These are phyloP conservation scores for Apocynum venetum DNA, from an alignment of 257 asterid species.

Conservation along the genomic window DNA sequence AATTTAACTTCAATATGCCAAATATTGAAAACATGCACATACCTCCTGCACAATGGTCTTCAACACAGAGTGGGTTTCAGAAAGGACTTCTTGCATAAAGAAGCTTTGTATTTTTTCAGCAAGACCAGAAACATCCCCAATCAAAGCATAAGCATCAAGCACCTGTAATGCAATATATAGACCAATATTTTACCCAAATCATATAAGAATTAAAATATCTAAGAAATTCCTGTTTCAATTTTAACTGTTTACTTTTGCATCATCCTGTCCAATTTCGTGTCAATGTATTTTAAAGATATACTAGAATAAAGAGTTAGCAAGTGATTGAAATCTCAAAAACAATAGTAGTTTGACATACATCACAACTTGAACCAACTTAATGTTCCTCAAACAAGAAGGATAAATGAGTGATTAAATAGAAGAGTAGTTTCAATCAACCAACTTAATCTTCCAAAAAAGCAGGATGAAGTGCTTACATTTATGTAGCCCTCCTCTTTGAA, in stretches of 20 bases:
- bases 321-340: not conserved
- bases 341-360: not conserved
- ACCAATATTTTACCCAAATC: not conserved
- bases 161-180: slow-evolving; percentile 47
- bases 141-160: slow-evolving; percentile 91
- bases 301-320: not conserved
- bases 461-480: slow-evolving; percentile 59
- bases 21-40: slow-evolving; percentile 19
- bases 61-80: slow-evolving; percentile 86
- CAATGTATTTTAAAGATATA: not conserved
- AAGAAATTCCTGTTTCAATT: not conserved
- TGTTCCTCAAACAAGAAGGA: not conserved
- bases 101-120: slow-evolving; percentile 97
- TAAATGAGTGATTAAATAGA: not conserved
- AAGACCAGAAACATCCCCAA: slow-evolving; percentile 95
- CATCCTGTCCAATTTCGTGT: not conserved
- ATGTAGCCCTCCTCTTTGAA: slow-evolving; percentile 82
- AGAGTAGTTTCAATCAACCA: slow-evolving; percentile 1
- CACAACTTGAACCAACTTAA: not conserved
- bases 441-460: not conserved
- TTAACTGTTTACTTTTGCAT: not conserved
- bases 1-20: not conserved
- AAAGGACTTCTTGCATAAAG: slow-evolving; percentile 98
- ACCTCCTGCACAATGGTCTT: slow-evolving; percentile 79
- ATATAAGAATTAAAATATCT: not conserved